Percentiles rank a stretch among this genome's conserved stretches.
Evolutionary conservation across 345 rosid genomes (phyloP).

Genomic region (Melaleuca alternifolia): DNA sequence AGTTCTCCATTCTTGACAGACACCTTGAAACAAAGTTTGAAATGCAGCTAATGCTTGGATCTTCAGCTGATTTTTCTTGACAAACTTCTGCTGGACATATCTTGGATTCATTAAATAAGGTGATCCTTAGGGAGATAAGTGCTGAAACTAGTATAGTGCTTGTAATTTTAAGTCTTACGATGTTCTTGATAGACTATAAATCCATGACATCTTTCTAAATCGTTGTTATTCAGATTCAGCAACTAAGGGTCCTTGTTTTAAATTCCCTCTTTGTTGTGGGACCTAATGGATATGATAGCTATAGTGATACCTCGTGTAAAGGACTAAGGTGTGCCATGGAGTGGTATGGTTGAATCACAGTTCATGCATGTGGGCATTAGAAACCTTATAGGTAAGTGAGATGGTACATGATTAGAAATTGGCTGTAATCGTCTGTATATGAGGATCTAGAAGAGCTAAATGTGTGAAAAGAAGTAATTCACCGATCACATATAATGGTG

Average conservation of each 20-base stretch:
- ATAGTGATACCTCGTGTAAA: no score
- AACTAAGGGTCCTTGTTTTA: slow-evolving; percentile 87
- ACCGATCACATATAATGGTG: no score
- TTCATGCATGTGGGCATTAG: no score
- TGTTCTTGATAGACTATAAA: slow-evolving; percentile 94
- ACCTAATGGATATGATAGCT: no score
- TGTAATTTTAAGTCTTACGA: slow-evolving; percentile 63
- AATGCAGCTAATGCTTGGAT: slow-evolving; percentile 98
- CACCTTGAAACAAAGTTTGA: slow-evolving; percentile 88
- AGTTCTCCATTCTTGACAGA: slow-evolving; percentile 73
- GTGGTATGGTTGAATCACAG: no score
- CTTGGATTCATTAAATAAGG: slow-evolving; percentile 36
- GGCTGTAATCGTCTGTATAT: no score
- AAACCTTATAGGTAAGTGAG: no score
- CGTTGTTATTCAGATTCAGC: slow-evolving; percentile 77
- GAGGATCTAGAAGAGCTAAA: no score
- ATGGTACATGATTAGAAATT: no score
- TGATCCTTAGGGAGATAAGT: slow-evolving; percentile 34
- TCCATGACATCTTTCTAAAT: slow-evolving; percentile 83
- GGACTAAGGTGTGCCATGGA: no score
- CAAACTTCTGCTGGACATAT: slow-evolving; percentile 53
- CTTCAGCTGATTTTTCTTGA: slow-evolving; percentile 78
- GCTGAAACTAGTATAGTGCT: slow-evolving; percentile 38
- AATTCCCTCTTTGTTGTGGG: slow-evolving; percentile 93
- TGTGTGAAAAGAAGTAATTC: no score